Base-by-base conservation (phyloP, 805 yeast species). In the Priceomyces carsonii region DNA sequence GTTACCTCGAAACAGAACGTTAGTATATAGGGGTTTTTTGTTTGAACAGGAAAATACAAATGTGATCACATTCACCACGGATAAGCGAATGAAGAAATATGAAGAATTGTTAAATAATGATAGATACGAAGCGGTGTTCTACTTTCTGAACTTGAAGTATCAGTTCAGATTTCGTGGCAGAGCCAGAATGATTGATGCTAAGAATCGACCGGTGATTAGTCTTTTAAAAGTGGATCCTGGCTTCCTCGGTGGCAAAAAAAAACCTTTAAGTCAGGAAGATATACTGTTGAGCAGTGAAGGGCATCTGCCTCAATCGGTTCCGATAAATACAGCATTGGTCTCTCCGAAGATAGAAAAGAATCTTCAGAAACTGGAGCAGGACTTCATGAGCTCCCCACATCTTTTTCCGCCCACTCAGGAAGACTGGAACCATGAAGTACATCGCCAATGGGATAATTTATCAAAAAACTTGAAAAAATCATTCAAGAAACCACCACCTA, bases 151-250 rank as follows among this genome's bases (percentile, higher is more conserved):
- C 15, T 55, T 74, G 16, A 73, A 73, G 54, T 82, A 75, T 50
- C 95, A 87, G 59, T 84, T 80, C 54, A 67, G 95, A 47, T 66
- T 87, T 42, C 71, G 79, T 38, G 95, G 95, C 8, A 57, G 66
- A 18, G 85, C 85, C 9, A 71, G 78, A 42, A 50, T 67, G 21
- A 53, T 68, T 21, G 71, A 65, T 45, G 52, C 49, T 33, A 43
- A 42, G 8, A 45, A 56, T 38, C 45, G 45, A 13, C 74, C 74
- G 2, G 38, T 40, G 14, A 48, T 65, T 27, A 67, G 23, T 15
- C 29, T 14, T n/a, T 6, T 8, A 12, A 15, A 12, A 23, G 26
- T 12, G 26, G 14, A 23, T 12, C 5, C 8, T 23, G 14, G 14
- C n/a, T 5, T 23, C 14, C n/a, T 23, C 14, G 26, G 26, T 5